Evolutionary conservation across 2,329 filamentous ascomycete species (phyloP).

Genomic region (Exophiala sp.): DNA sequence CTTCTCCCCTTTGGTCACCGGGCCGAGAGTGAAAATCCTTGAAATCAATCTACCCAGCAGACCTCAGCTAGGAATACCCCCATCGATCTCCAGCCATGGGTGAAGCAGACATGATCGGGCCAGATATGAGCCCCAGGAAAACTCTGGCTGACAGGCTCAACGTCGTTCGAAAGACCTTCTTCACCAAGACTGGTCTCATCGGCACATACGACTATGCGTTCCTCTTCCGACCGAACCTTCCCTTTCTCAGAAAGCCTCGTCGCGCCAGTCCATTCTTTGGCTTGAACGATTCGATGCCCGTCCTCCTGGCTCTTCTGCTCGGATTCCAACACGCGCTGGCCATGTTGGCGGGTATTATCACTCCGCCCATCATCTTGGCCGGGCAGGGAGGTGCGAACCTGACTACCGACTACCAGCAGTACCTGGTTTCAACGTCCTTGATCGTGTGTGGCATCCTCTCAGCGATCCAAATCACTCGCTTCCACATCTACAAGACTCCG

Average conservation of each 20-base stretch:
- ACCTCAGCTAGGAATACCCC: neutral
- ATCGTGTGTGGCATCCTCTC: conserved; percentile 63
- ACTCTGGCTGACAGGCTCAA: conserved; percentile 34
- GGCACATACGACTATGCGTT: conserved; percentile 87
- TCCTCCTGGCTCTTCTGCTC: conserved; percentile 59
- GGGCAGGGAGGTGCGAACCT: conserved; percentile 54
- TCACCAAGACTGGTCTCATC: conserved; percentile 61
- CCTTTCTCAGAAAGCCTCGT: conserved; percentile 64
- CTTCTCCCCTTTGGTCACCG: too few relatives aligned
- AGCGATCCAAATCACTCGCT: conserved; percentile 59
- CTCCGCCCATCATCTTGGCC: conserved; percentile 59
- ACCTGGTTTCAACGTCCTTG: conserved; percentile 63
- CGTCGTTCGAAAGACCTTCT: conserved; percentile 34
- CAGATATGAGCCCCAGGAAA: conserved; percentile 36
- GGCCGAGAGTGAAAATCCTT: too few relatives aligned
- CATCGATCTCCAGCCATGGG: conserved; percentile 9
- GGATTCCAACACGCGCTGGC: conserved; percentile 65
- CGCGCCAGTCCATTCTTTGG: conserved; percentile 63
- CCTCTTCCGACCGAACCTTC: conserved; percentile 73
- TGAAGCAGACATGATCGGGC: conserved; percentile 40
- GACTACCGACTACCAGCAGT: conserved; percentile 49
- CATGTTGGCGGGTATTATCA: conserved; percentile 59
- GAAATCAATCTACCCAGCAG: too few relatives aligned
- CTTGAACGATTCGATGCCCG: conserved; percentile 61
- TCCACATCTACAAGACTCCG: conserved; percentile 57